Conservation (phyloP, 2,329 filamentous ascomycete species). For the Tolypocladium endophyticum region DNA sequence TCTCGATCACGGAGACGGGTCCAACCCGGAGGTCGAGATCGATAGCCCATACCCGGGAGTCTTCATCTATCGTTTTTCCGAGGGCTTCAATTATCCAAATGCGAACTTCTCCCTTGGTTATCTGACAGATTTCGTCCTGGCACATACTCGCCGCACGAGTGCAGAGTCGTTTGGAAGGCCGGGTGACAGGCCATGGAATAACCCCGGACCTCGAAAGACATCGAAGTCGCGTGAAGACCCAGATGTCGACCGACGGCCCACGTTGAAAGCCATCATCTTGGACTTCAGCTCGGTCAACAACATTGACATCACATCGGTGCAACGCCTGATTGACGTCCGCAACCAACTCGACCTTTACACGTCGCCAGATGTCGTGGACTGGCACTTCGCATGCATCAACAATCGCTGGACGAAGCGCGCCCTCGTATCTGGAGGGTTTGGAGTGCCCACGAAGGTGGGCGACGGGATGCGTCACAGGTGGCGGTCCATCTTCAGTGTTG, state of each 20-base stretch:
- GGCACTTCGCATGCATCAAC: constrained; percentile 91
- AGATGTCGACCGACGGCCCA: constrained; percentile 41
- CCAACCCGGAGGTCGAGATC: constrained; percentile 75
- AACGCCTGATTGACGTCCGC: constrained; percentile 86
- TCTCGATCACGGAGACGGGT: constrained; percentile 77
- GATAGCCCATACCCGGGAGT: constrained; percentile 79
- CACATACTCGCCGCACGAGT: constrained; percentile 67
- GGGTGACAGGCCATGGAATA: constrained; percentile 89
- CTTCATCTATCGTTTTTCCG: constrained; percentile 90
- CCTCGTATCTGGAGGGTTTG: constrained; percentile 78
- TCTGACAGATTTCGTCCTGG: constrained; percentile 57
- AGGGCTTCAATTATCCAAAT: constrained; percentile 95
- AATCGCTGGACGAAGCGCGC: constrained; percentile 88
- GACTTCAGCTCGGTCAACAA: constrained; percentile 93
- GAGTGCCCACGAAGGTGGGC: constrained; percentile 53
- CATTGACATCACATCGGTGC: constrained; percentile 84
- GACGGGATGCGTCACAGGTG: constrained; percentile 53
- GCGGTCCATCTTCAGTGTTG: constrained; percentile 93
- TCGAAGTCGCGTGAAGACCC: constrained; percentile 29
- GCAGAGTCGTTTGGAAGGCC: constrained; percentile 50
- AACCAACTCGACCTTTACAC: constrained; percentile 87
- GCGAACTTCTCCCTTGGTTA: constrained; percentile 81
- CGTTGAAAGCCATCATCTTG: constrained; percentile 79
- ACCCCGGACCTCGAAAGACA: constrained; percentile 56
- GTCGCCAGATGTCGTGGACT: constrained; percentile 72